Evolutionary conservation across 495 filamentous ascomycete genomes (phyloP), one percentile per base, ranked within the genome.

Genomic region (Daldinia concentrica): DNA sequence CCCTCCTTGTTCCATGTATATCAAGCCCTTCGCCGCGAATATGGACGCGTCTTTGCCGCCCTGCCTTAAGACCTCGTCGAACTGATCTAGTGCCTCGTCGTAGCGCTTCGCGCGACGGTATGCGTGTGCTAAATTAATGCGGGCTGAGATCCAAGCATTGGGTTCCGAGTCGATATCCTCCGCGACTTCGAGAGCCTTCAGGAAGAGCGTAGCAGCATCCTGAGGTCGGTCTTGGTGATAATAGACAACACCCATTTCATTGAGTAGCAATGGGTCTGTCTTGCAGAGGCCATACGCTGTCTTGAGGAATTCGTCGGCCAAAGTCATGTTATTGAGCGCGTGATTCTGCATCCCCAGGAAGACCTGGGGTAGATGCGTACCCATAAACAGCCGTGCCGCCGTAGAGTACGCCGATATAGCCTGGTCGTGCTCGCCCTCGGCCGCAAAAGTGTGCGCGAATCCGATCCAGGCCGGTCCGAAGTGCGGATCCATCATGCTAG

Each of bases 261-360:
- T 98, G 19, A 99, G 85, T 5, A 99, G 86, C 7, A 98, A 82
- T 4, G 95, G 96, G 71, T 99, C 95, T 24, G 87, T 86, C 76
- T 89, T 82, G 83, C 90, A 89, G 67, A 93, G 87, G 11, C 80
- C 80, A 79, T 94, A 94, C 0, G 96, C 95, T 2, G 93, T 91
- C 73, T 90, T 93, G 19, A 98, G 88, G 78, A 97, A 98, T 78
- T 99, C 95, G 66, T 97, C 92, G n/a, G 95, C 96, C 0, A 98
- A 85, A 1, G 90, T 91, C 89, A 98, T 92, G 75, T 99, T 97
- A 79, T 97, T 95, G 74, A 98, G 85, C 54, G 94, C 92, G 48
- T 98, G 88, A 79, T 98, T 95, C 80, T 99, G 95, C 95, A 99
- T 99, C 7, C 95, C 95, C 7, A 99, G 82, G 79, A 98, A 99